Evolutionary conservation across 108 stramenopile genomes (phyloP), one percentile per base, ranked within the genome.

Genomic region (Pseudonitzschia delicatissima): DNA sequence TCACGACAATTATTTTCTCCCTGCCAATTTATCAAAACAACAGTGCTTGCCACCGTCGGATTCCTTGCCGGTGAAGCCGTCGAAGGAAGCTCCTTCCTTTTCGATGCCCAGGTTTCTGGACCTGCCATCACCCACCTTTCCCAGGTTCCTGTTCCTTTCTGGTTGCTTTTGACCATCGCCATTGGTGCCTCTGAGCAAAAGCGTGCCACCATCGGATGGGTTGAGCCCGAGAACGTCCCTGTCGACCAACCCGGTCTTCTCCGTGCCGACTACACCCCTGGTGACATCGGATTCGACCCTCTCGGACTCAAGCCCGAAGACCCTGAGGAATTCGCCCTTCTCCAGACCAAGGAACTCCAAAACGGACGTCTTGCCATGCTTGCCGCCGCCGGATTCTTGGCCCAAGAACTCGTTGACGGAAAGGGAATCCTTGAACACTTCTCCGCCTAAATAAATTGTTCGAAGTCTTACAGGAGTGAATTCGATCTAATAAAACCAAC

Each of bases 71-170:
- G 87, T 44, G 90, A 91, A 72, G 72, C 75, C 20, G 88, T 90
- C 20, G 88, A 88, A 57, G 88, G 82, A 66, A 69, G 66, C 13
- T 82, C 86, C 57, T 85, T 90, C 84, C 82, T 90, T 27, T 90
- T 90, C 70, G 83, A 90, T 76, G 67, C 84, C 17, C 72, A 79
- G 37, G 77, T 92, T 69, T 69, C 72, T 50, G 95, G 95, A 68
- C 93, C 95, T 34, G 95, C 92, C 73, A 94, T 94, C 84, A 83
- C 80, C 57, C 92, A 96, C 87, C 71, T 94, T 48, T 62, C 73
- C 20, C 95, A 96, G 71, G 84, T 88, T 33, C 84, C 82, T 58
- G 63, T 68, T 28, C 27, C 39, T 23, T 68, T 74, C 45, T 73
- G 72, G 68, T 74, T 82, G 25, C 34, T 84, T 51, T 77, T 91